Conservation (phyloP, 805 yeast genomes). For the Kazachstania taianensis region DNA sequence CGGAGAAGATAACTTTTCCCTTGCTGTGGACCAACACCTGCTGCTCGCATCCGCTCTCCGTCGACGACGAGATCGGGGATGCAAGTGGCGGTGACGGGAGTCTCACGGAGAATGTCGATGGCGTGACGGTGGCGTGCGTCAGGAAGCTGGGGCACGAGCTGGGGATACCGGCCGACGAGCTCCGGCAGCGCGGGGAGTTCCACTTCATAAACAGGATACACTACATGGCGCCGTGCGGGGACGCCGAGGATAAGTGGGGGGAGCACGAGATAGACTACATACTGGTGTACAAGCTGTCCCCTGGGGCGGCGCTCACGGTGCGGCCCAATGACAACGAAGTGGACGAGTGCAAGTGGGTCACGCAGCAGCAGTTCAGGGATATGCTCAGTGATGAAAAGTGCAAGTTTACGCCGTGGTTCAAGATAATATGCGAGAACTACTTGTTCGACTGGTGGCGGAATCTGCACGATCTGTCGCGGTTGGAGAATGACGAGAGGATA, state of each 20-base stretch:
- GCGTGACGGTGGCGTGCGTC: conserved; percentile 81
- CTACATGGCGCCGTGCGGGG: conserved; percentile 77
- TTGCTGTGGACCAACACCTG: conserved; percentile 98
- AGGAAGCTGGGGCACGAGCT: conserved; percentile 89
- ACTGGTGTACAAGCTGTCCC: conserved; percentile 54
- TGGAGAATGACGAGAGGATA: conserved; percentile 31
- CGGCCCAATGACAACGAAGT: conserved; percentile 75
- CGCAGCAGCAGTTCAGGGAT: conserved; percentile 49
- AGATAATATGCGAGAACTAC: conserved; percentile 83
- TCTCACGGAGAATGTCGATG: conserved; percentile 53
- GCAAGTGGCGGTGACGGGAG: conserved; percentile 5
- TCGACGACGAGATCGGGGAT: conserved; percentile 67
- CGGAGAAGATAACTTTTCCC: conserved; percentile 93
- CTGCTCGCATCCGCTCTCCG: conserved; percentile 93
- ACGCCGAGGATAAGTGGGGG: conserved; percentile 59
- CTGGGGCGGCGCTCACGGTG: conserved; percentile 36
- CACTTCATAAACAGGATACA: conserved; percentile 88
- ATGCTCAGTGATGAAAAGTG: conserved; percentile 65
- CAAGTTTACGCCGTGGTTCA: conserved; percentile 96
- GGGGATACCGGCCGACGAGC: conserved; percentile 56
- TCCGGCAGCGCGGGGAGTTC: conserved; percentile 56
- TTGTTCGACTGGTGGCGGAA: conserved; percentile 91
- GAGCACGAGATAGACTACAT: conserved; percentile 97
- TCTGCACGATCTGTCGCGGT: conserved; percentile 47
- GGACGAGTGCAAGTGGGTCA: conserved; percentile 67